phyloP scores from a whole-genome alignment of 2,329 filamentous ascomycete genomes.

The Parastagonospora nodorum region DNA sequence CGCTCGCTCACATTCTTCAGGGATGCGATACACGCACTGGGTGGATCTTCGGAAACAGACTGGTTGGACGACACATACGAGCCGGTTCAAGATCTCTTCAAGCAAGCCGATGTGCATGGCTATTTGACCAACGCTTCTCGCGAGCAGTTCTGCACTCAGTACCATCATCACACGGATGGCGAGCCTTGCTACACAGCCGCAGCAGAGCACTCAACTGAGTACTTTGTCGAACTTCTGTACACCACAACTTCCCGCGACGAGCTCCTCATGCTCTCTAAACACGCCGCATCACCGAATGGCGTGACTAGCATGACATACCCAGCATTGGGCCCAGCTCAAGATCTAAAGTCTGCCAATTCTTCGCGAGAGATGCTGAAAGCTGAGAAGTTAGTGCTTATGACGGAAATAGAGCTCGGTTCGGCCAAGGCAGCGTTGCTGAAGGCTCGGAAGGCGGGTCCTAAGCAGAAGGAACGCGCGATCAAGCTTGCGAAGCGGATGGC shows the following conservation, averaged over 20 bases:
- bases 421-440: slow-evolving; percentile 2
- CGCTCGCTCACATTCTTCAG: background rate
- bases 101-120: background rate
- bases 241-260: background rate
- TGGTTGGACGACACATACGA: background rate
- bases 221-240: background rate
- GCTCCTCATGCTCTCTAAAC: background rate
- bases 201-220: background rate
- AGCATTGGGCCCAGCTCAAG: background rate
- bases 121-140: background rate
- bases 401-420: slow-evolving; percentile 4
- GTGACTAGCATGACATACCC: background rate
- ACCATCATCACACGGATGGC: background rate
- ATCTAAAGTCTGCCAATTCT: background rate
- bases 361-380: slow-evolving; percentile 1
- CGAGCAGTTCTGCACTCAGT: background rate
- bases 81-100: background rate
- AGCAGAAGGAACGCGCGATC: background rate
- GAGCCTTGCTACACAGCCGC: background rate
- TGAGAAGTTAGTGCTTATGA: slow-evolving; percentile 9
- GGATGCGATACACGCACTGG: background rate
- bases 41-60: background rate
- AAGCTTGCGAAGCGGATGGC: background rate
- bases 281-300: background rate
- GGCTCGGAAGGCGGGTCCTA: background rate